Base-by-base conservation (phyloP, 129 eudicot genomes). In the Escallonia herrerae region DNA sequence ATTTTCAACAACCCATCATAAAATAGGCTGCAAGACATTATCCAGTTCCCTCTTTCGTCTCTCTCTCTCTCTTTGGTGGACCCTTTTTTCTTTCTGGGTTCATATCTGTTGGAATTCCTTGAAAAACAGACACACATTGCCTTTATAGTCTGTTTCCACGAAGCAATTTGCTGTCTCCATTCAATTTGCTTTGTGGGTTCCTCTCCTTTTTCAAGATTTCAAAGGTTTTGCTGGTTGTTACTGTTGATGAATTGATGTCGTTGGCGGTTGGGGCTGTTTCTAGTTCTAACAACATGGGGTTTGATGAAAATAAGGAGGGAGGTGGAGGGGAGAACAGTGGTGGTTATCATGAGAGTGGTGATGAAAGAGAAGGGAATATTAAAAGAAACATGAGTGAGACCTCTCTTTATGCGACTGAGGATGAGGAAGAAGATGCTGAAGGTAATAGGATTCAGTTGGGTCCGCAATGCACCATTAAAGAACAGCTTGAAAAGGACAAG, bases 401-500 rank as follows among this genome's bases (percentile, higher is more conserved):
- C 40, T 83, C 89, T 66, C 59, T 80, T 15, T 15, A 75, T 46
- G 76, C 80, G 56, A 73, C 81, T 57, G 85, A 80, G 43, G 86
- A 84, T 57, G 84, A 83, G 22, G 90, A 84, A 67, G 83, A 81
- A 43, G 81, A 77, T 38, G 53, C 74, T 38, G 49, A 45, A 45
- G 49, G 8, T 4, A 45, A 4, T 4, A 60, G 62, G 5, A 71
- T 84, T 40, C 57, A 74, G 49, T 38, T 84, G 69, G 90, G 90
- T 58, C 86, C 90, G 77, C 90, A 84, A 70, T 77, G 62, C 59
- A 80, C 84, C 33, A 76, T 84, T 58, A 84, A 81, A 66, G 90
- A 84, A 74, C 86, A 80, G 60, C 75, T 80, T 46, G 90, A 84
- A 68, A 84, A 81, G 56, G 90, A 84, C 72, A 84, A 84, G 90